Evolutionary conservation across 2,329 filamentous ascomycete genomes (phyloP).

Genomic region (Ophiostoma montium): DNA sequence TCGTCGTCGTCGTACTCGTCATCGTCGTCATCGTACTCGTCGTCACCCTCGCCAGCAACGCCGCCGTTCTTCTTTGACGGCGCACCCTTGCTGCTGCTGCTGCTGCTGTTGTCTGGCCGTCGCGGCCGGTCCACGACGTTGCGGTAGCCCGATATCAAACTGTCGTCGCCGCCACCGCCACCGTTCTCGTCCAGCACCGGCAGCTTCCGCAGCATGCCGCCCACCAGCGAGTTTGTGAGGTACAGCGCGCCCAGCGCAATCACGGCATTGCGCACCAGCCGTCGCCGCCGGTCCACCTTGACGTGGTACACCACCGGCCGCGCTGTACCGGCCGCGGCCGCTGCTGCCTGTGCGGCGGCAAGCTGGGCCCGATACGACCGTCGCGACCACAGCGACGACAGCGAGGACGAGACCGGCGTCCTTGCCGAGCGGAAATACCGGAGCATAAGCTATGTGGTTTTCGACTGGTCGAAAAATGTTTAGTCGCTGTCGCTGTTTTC

Average conservation of each 20-base stretch:
- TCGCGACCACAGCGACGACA: not conserved
- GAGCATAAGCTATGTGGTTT: not conserved
- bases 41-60: not conserved
- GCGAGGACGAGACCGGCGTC: not conserved
- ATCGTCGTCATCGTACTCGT: slow-evolving; percentile 8
- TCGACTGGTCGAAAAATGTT: too few relatives aligned
- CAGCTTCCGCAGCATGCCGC: not conserved
- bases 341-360: not conserved
- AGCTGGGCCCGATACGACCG: not conserved
- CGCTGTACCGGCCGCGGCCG: not conserved
- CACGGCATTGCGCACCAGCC: slow-evolving; percentile 10
- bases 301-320: slow-evolving; percentile 11
- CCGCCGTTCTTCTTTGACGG: not conserved
- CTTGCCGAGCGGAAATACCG: not conserved
- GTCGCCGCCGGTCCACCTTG: slow-evolving; percentile 5
- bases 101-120: slow-evolving; percentile 22
- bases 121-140: slow-evolving; percentile 31
- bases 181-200: not conserved
- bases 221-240: not conserved
- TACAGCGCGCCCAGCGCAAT: slow-evolving; percentile 4
- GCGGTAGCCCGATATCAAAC: slow-evolving; percentile 23
- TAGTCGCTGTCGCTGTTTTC: too few relatives aligned
- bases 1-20: not conserved
- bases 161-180: slow-evolving; percentile 11
- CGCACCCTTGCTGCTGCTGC: not conserved